Base-by-base conservation (phyloP, 2,329 filamentous ascomycete species). In the Fusarium nelsonii region DNA sequence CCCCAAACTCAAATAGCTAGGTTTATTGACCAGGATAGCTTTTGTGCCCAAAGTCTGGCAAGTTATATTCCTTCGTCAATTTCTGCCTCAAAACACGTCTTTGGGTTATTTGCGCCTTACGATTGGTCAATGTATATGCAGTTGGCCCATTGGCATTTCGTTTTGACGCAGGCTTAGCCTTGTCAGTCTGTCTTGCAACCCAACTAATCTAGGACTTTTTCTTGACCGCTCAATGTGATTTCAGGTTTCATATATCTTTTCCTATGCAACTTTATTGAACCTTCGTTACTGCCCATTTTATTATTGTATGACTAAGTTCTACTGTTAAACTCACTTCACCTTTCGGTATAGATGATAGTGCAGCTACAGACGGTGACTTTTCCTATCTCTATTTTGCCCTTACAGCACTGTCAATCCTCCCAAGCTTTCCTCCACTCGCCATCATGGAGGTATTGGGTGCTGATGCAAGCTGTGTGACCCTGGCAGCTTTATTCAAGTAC, bases 61-160 rank as follows among this genome's bases (percentile, higher is more conserved):
- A 10, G 40, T 41, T 20, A 0, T 26, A 23, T 14, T 34, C 11
- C 14, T 6, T 34, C 32, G 30, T 34, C 14, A 5, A 3, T 34
- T 5, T 15, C 32, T 15, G 6, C 7, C 18, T 23, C 20, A 4
- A 23, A 14, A 20, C 18, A 1, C 14, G 12, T 26, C 15, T 10
- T 8, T 8, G 20, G 12, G 2, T 9, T 1, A 6, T 23, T 6
- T 9, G 8, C 0, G n/a, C 10, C 14, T 20, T 15, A 11, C 4
- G 3, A 43, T 43, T 43, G 20, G 20, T 2, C 14, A 16, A 9
- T 4, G 6, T 26, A 15, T 9, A n/a, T 43, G 40, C 20, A n/a
- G 20, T 8, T 8, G 40, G 8, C 14, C 18, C 12, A 37, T n/a
- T 8, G 9, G 16, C 34, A n/a, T 10, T 15, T n/a, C 16, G 9